Conservation (phyloP, 2,329 filamentous ascomycete genomes). For the Amauroascus niger region DNA sequence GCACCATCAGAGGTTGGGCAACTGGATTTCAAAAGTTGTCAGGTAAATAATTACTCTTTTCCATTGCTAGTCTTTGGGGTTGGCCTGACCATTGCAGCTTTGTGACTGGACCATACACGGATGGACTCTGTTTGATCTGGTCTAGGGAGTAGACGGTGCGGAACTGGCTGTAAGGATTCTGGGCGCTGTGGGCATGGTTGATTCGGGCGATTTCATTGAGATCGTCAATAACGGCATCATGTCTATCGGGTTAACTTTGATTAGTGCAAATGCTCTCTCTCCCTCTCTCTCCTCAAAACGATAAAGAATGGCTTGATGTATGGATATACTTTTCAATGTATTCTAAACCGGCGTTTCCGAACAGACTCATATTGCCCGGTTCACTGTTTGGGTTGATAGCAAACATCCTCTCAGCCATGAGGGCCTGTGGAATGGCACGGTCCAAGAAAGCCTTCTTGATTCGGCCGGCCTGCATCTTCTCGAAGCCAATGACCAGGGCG, state of each 20-base stretch:
- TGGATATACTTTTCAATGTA: conserved; percentile 21
- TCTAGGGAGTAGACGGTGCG: conserved; percentile 17
- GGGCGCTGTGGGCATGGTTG: conserved; percentile 18
- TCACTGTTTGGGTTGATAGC: conserved; percentile 17
- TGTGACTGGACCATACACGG: conserved; percentile 16
- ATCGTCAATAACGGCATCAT: conserved; percentile 17
- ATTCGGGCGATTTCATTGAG: conserved; percentile 19
- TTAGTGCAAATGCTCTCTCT: neutral
- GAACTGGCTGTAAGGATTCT: conserved; percentile 21
- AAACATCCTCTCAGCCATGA: conserved; percentile 14
- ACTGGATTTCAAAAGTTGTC: conserved; percentile 5
- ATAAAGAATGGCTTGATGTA: neutral
- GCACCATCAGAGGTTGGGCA: conserved; percentile 18
- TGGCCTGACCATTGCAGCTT: conserved; percentile 16
- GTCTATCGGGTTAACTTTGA: conserved; percentile 11
- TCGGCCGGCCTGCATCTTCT: conserved; percentile 21
- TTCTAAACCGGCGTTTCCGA: conserved; percentile 20
- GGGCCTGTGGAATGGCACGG: conserved; percentile 14
- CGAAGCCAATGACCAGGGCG: conserved; percentile 22
- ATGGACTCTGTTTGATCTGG: conserved; percentile 16
- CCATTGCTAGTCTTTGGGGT: neutral
- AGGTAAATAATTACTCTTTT: neutral
- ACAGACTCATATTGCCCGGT: conserved; percentile 17
- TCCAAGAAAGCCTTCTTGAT: conserved; percentile 17
- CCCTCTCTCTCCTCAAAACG: no score